Evolutionary conservation across 768 basidiomycete genomes (phyloP), one percentile per base, ranked within the genome.

Genomic region (Leccinum fibrillosum): DNA sequence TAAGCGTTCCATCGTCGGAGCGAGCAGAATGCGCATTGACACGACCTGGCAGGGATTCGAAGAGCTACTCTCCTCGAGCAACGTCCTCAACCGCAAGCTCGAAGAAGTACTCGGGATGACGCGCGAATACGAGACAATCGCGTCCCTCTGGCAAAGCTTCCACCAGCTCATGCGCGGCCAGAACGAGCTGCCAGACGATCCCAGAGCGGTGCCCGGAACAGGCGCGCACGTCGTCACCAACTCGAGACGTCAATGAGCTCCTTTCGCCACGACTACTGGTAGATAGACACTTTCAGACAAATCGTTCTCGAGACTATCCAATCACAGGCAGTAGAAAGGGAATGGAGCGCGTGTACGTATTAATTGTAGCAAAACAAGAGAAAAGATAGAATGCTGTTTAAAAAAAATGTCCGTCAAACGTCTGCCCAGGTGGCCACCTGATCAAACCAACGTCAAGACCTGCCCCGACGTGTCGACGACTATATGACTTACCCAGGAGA

Each of bases 101-200:
- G 94, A 98, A 72, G 93, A 97, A 69, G 92, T 94, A 2, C 76
- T 89, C 25, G 91, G 91, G 10, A 95, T 96, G 84, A 94, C 94
- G 5, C 86, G 86, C 57, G 94, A 95, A 77, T 94, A 96, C 70
- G 84, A 89, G 52, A 94, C 89, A 2, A 92, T 95, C 44, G 91
- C 94, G 3, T 79, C 83, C 2, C 77, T 97, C 51, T 95, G 93
- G 92, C 80, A 85, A 58, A 84, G 82, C 64, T 93, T 92, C 63
- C 86, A 91, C 64, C 76, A 86, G 57, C 77, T 93, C 62, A 92
- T 92, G 89, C 80, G 80, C 25, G 78, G 74, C 47, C 80, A 81
- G 19, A 70, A 65, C 47, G 74, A 74, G 4, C 69, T 70, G 17
- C 70, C 70, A 0, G 66, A 68, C 5, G 61, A 70, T 53, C 47